Percentiles rank a stretch among this genome's conserved stretches.
Evolutionary conservation across 208 protist species (phyloP).

Genomic region (Leishmania amazonensis): DNA sequence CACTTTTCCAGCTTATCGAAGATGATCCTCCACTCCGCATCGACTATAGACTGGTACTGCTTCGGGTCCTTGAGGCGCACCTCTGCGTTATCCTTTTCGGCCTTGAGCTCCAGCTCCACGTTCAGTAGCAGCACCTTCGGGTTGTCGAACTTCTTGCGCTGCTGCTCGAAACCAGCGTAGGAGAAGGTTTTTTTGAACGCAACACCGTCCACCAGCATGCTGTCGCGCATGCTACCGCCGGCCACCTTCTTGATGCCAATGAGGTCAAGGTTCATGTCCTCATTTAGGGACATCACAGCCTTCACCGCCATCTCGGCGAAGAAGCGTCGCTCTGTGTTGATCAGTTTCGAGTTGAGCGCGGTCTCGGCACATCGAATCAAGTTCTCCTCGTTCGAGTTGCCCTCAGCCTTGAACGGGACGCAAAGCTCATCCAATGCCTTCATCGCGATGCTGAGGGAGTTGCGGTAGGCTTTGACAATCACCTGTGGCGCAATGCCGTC

Average conservation of each 20-base stretch:
- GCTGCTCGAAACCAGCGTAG: constrained; percentile 99
- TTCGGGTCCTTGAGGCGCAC: constrained; percentile 98
- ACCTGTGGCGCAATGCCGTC: constrained; percentile 99
- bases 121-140: constrained; percentile 99
- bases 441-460: constrained; percentile 77
- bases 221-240: constrained; percentile 99
- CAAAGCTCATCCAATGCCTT: constrained; percentile 93
- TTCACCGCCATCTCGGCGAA: constrained; percentile 99
- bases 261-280: constrained; percentile 96
- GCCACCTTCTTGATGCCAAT: constrained; percentile 99
- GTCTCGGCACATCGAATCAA: constrained; percentile 98
- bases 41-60: constrained; percentile 99
- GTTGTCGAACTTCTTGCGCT: constrained; percentile 98
- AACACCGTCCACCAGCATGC: constrained; percentile 98
- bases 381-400: constrained; percentile 70
- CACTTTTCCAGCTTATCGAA: constrained; percentile 99
- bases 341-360: constrained; percentile 99
- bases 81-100: constrained; percentile 99
- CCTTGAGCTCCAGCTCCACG: constrained; percentile 99
- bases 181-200: constrained; percentile 99
- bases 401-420: constrained; percentile 83
- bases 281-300: constrained; percentile 96
- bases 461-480: constrained; percentile 97
- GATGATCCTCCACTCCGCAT: constrained; percentile 99
- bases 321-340: constrained; percentile 96